These are phyloP conservation scores for Cercospora citrullina DNA, from an alignment of 2,329 filamentous ascomycete genomes.

Conservation along the genomic window DNA sequence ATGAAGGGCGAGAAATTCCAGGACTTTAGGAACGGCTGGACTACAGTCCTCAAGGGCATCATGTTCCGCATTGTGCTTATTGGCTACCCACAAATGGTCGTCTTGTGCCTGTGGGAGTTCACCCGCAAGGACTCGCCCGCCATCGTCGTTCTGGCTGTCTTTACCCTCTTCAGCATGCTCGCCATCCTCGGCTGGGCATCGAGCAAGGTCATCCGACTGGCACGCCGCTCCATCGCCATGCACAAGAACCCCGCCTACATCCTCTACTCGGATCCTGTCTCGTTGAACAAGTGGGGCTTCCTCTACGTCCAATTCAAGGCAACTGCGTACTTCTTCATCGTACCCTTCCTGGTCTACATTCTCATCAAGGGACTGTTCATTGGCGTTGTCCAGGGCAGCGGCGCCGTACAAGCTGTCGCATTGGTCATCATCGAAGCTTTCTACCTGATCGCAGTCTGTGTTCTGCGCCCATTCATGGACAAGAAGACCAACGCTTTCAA, in stretches of 20 bases:
- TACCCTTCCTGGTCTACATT: conserved; percentile 74
- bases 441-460: conserved; percentile 73
- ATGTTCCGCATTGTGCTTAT: conserved; percentile 87
- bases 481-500: conserved; percentile 98
- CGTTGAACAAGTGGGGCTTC: conserved; percentile 97
- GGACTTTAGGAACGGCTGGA: conserved; percentile 94
- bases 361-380: conserved; percentile 90
- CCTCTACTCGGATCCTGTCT: conserved; percentile 90
- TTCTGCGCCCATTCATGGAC: conserved; percentile 95
- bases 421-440: conserved; percentile 79
- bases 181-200: conserved; percentile 80
- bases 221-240: conserved; percentile 82
- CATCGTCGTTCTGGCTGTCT: conserved; percentile 80
- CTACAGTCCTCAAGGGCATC: conserved; percentile 88
- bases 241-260: conserved; percentile 98
- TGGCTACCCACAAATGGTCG: conserved; percentile 85
- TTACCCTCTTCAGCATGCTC: conserved; percentile 82
- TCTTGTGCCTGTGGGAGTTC: conserved; percentile 91
- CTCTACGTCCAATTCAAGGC: conserved; percentile 96
- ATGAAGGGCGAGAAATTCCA: conserved; percentile 84
- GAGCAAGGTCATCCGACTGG: conserved; percentile 84
- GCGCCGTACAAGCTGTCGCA: conserved; percentile 74
- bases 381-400: conserved; percentile 70
- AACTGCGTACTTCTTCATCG: conserved; percentile 92
- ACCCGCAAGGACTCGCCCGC: conserved; percentile 82